Base-by-base conservation (phyloP, 768 basidiomycete species). In the Sarcomyxa edulis region DNA sequence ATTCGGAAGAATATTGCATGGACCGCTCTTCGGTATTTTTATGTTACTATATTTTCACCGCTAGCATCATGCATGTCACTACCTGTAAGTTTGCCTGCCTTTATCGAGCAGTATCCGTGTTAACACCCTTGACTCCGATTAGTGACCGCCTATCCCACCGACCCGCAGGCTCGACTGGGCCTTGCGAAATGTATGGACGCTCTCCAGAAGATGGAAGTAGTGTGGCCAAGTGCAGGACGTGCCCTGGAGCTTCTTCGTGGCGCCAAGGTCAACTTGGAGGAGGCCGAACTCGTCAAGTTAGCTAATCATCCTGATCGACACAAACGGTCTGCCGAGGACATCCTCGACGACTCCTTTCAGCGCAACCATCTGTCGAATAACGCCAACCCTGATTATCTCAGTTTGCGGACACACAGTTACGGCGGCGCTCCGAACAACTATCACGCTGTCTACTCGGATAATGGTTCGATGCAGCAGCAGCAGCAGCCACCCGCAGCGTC, bases 1-100 rank as follows among this genome's bases (percentile, higher is more conserved):
- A 84, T 57, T 67, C 69, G 20, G 78, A 84, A 48, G 71, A 66
- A 23, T 82, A 82, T 57, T 65, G 72, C 29, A 63, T 86, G 41
- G 69, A 70, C 33, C 72, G 72, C 10, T 76, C 76, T 12, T 63
- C 86, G 1, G 81, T 80, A 4, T 89, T 86, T 53, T 60, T 86
- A 20, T 81, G 74, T 49, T 90, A 87, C 52, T 88, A 87, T 50
- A 66, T 86, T 11, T 90, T 90, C 62, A 81, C 81, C 3, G 84
- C 85, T 11, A 76, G 76, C 40, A 76, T 89, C 37, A 86, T 84
- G 82, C 87, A 89, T 49, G 74, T 85, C 32, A 78, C 78, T 2
- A 79, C 66, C 27, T 58, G 86, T 90, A 51, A 48, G 85, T 72
- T 9, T 4, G 34, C 35, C 18, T 23, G 18, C 15, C 6, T 27